Evolutionary conservation across 2,329 filamentous ascomycete species (phyloP), one percentile per base, ranked within the genome.

Genomic region (Fusarium albosuccineum): DNA sequence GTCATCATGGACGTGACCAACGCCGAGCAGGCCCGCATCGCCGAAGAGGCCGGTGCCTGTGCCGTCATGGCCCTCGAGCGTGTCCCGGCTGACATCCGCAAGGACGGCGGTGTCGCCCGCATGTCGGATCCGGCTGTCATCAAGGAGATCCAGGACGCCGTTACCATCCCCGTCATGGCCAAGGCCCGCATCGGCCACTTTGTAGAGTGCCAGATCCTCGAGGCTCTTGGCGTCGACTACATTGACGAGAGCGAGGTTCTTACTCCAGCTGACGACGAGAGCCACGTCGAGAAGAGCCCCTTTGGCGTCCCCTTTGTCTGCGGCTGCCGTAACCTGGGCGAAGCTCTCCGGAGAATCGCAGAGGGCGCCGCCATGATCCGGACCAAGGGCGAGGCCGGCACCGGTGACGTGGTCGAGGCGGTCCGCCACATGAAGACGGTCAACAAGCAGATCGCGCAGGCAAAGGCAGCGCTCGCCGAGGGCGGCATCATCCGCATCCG

Each of bases 1-100:
- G 96, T 99, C 70, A 99, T 99, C 82, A 99, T 99, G 96, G 96
- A 99, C 81, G 96, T 98, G 60, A 93, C 97, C 67, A 93, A 95
- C 79, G 92, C 94, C 27, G 92, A 93, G 77, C 94, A 97, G 85
- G 94, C 96, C 66, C 93, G 93, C 82, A 97, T 99, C 78, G 96
- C 96, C 78, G 96, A 99, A 82, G 94, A 98, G 80, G 94, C 96
- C 64, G 96, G 96, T 66, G 96, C 96, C 66, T 92, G 90, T 72
- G 96, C 96, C 77, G 96, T 99, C 83, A 99, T 99, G 96, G 96
- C 96, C 39, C 91, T 99, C 65, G 96, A 98, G 87, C 92, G 96
- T 70, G 96, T 98, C 50, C 96, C 96, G 52, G 95, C 96, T 74
- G 96, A 99, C 81, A 99, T 99, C 79, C 90, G 96, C 73, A 90